These are phyloP conservation scores for Hypoxylon lienhwacheense DNA, from an alignment of 495 filamentous ascomycete genomes.

Conservation along the genomic window DNA sequence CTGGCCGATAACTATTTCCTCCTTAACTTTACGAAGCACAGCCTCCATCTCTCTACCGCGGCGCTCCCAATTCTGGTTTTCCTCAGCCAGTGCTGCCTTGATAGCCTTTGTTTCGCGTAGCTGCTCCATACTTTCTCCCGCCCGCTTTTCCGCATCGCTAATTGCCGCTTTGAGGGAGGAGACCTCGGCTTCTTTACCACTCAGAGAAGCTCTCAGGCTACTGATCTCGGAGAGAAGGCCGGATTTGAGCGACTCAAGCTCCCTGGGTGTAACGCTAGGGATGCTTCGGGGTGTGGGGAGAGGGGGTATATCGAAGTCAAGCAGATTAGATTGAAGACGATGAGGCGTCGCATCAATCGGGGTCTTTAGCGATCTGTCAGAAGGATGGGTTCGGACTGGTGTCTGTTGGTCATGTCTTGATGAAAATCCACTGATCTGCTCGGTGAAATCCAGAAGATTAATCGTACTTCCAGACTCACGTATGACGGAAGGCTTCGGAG, in stretches of 20 bases:
- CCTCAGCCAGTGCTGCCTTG: slow-evolving; percentile 70
- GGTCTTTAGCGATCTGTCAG: slow-evolving; percentile 13
- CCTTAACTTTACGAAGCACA: slow-evolving; percentile 73
- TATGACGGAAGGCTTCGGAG: slow-evolving; percentile 49
- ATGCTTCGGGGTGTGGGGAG: slow-evolving; percentile 88
- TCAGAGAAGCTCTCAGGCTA: slow-evolving; percentile 82
- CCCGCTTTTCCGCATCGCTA: slow-evolving; percentile 85
- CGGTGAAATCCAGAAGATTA: slow-evolving; percentile 85
- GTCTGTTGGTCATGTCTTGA: slow-evolving; percentile 49
- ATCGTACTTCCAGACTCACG: slow-evolving; percentile 58
- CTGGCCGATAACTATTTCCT: slow-evolving; percentile 76
- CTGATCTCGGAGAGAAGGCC: slow-evolving; percentile 86
- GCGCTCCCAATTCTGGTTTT: slow-evolving; percentile 80
- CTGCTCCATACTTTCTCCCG: slow-evolving; percentile 79
- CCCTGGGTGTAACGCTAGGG: slow-evolving; percentile 85
- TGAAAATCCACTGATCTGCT: slow-evolving; percentile 60
- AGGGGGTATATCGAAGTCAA: slow-evolving; percentile 92
- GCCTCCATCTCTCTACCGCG: slow-evolving; percentile 81
- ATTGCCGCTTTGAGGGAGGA: slow-evolving; percentile 81
- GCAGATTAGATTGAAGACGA: slow-evolving; percentile 58
- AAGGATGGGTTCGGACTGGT: slow-evolving; percentile 17
- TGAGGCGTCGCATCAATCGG: slow-evolving; percentile 42
- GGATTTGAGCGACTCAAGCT: slow-evolving; percentile 90
- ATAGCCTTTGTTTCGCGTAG: slow-evolving; percentile 70
- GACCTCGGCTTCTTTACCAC: slow-evolving; percentile 88